Evolutionary conservation across 768 basidiomycete species (phyloP).

Genomic region (Pisolithus orientalis): DNA sequence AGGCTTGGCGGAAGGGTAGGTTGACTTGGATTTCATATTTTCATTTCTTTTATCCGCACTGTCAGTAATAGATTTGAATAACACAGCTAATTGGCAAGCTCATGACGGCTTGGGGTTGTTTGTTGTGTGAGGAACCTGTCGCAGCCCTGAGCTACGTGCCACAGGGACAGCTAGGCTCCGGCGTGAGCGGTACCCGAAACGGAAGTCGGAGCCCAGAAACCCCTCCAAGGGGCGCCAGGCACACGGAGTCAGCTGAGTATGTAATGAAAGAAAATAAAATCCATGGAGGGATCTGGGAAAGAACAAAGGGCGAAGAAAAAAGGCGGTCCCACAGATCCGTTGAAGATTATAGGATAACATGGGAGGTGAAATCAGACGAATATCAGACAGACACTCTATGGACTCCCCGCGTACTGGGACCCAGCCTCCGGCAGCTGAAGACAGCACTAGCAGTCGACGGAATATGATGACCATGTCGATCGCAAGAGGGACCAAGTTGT

Average conservation of each 20-base stretch:
- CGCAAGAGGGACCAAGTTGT: not conserved
- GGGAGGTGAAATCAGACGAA: not conserved
- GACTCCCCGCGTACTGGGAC: not conserved
- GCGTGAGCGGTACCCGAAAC: not conserved
- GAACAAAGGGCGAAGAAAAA: not conserved
- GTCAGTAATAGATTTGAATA: not conserved
- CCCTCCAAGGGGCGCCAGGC: not conserved
- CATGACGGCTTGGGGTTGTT: not conserved
- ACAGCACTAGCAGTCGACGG: not conserved
- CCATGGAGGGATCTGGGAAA: not conserved
- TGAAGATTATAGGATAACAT: not conserved
- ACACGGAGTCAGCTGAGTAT: too few relatives aligned
- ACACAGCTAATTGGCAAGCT: not conserved
- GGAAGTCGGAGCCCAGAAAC: not conserved
- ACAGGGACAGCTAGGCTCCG: not conserved
- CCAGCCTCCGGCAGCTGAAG: not conserved
- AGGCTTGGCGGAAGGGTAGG: constrained; percentile 4
- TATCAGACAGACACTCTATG: not conserved
- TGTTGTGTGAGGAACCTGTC: not conserved
- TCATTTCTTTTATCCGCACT: not conserved
- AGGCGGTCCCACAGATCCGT: too few relatives aligned
- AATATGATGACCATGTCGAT: not conserved
- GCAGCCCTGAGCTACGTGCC: not conserved
- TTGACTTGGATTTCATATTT: not conserved
- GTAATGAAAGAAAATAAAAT: constrained; percentile 10